A percentile compares a stretch with the other conserved stretches of the same genome.
phyloP scores from a whole-genome alignment of 78 protist genomes.

The Dictyostelium purpureum region DNA sequence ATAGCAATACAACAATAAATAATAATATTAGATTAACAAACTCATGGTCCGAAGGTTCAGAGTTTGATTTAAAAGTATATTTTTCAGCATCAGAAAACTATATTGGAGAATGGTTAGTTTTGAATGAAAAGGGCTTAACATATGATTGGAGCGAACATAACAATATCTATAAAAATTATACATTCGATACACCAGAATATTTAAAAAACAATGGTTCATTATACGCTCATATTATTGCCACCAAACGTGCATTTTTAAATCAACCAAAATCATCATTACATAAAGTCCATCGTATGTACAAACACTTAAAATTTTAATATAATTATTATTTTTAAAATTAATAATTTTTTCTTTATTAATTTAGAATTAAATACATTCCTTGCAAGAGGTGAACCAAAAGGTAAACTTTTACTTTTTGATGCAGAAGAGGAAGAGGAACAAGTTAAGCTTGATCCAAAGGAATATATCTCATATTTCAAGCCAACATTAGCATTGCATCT shows the following conservation, averaged over 20 bases:
- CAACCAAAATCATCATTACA: slow-evolving; percentile 12
- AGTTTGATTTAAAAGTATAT: slow-evolving; percentile 6
- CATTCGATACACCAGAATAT: slow-evolving; percentile 22
- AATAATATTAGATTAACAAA: neutral
- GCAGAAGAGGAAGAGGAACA: neutral
- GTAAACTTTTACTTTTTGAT: slow-evolving; percentile 58
- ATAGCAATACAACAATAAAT: neutral
- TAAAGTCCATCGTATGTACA: slow-evolving; percentile 46
- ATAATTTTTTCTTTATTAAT: neutral
- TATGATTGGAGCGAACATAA: slow-evolving; percentile 33
- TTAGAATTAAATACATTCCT: slow-evolving; percentile 21
- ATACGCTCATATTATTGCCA: slow-evolving; percentile 71
- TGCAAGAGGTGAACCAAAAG: slow-evolving; percentile 66
- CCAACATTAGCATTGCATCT: slow-evolving; percentile 65
- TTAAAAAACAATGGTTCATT: slow-evolving; percentile 75
- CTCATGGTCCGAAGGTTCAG: neutral
- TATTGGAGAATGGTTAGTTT: slow-evolving; percentile 54
- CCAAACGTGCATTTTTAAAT: neutral
- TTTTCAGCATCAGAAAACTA: slow-evolving; percentile 41
- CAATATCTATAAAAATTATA: neutral
- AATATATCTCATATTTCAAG: slow-evolving; percentile 78
- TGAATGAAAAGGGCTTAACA: neutral
- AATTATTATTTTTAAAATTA: neutral
- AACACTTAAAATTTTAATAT: neutral
- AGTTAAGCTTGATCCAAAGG: slow-evolving; percentile 26